Evolutionary conservation across 192 early-diverging fungal species (phyloP), one percentile per base, ranked within the genome.

Genomic region (Geranomyces variabilis): DNA sequence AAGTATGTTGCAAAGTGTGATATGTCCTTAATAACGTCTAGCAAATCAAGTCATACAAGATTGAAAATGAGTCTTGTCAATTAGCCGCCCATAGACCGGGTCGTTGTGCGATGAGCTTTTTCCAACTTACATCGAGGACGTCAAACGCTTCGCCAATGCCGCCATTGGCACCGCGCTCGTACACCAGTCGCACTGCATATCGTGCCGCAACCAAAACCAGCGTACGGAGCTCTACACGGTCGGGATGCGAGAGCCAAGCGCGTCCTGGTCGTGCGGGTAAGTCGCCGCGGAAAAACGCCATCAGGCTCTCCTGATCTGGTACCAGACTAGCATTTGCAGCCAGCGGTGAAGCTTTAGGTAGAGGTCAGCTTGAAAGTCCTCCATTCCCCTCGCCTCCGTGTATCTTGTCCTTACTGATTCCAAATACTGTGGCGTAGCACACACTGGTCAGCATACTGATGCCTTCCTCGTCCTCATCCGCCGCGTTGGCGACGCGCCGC

Each of bases 151-250:
- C 61, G 53, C 30, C 24, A 34, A 63, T 56, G 46, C 65, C 68
- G 6, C 29, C 29, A 19, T 49, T 17, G 8, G 46, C 73, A 30
- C 22, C 34, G 26, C 43, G 36, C 33, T 79, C 73, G 30, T 77
- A 79, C 24, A 79, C 49, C 56, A 33, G 36, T 48, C 63, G 45
- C 14, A 76, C 49, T 10, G 77, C 56, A 45, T 60, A 76, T n/a
- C 77, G 57, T 21, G 58, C 47, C 8, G 69, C 36, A 26, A 62
- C 43, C 19, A 79, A 44, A 60, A 57, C 26, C 33, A 76, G 15
- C 8, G 53, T 21, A 28, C 66, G 65, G 24, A 77, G 55, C 62
- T 58, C 26, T 22, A 26, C 58, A 3, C 66, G 49, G n/a, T 41
- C 44, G 29, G 66, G 26, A 36, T 66, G n/a, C n/a, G 48, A 43